A percentile compares a stretch with the other conserved stretches of the same genome.
Evolutionary conservation across 106 monocot species (phyloP).

Genomic region (Chionographis japonica): DNA sequence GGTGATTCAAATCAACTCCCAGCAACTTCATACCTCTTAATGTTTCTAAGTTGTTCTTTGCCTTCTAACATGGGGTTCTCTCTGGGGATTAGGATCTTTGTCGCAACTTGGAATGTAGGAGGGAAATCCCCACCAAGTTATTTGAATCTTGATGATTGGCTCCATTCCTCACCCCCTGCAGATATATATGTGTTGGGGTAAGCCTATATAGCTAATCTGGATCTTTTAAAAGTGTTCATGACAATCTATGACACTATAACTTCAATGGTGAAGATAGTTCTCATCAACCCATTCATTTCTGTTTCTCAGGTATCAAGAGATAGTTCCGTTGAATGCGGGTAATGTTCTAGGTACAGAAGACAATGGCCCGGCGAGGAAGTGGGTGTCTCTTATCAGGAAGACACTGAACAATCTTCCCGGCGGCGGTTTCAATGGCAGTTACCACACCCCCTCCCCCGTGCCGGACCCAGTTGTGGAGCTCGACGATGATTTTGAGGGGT

Average conservation of each 20-base stretch:
- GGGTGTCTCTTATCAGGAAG: conserved; percentile 59
- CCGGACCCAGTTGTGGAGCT: conserved; percentile 54
- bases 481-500: conserved; percentile 54
- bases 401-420: conserved; percentile 62
- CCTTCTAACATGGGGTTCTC: not conserved
- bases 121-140: conserved; percentile 65
- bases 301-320: conserved; percentile 57
- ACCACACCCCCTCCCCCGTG: conserved; percentile 57
- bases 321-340: conserved; percentile 72
- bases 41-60: not conserved
- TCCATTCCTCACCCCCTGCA: conserved; percentile 71
- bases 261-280: not conserved
- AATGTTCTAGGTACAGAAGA: conserved; percentile 77
- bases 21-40: not conserved
- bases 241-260: too few species aligned
- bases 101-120: conserved; percentile 79
- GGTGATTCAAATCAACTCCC: conserved; percentile 24
- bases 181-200: conserved; percentile 82
- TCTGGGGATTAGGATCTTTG: conserved; percentile 41
- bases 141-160: conserved; percentile 73
- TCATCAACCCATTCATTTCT: not conserved
- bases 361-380: conserved; percentile 66
- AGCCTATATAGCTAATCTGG: not conserved
- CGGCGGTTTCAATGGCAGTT: conserved; percentile 19
- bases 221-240: too few species aligned